Conservation (phyloP, 78 protist species). For the Neovahlkampfia damariscottae region DNA sequence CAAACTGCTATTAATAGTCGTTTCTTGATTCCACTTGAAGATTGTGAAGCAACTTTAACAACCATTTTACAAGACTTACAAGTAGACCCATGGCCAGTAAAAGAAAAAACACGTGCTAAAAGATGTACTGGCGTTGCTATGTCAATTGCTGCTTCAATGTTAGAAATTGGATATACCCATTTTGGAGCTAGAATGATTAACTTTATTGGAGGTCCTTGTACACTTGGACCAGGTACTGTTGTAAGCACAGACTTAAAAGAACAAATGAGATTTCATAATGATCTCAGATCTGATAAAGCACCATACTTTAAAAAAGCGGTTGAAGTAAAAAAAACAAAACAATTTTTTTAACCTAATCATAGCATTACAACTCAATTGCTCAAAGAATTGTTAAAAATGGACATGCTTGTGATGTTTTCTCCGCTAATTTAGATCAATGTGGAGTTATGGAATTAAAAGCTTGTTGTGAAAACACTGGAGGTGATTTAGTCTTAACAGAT, state of each 20-base stretch:
- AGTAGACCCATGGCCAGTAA: conserved; percentile 86
- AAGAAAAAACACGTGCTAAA: conserved; percentile 47
- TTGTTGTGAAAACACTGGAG: conserved; percentile 54
- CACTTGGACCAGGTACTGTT: conserved; percentile 79
- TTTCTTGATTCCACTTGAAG: conserved; percentile 68
- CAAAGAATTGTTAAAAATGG: conserved; percentile 5
- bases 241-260: conserved; percentile 45
- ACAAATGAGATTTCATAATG: conserved; percentile 75
- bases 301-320: neutral
- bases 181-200: conserved; percentile 63
- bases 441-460: conserved; percentile 77
- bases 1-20: conserved; percentile 18
- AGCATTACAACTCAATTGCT: conserved; percentile 8
- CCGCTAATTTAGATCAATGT: conserved; percentile 74
- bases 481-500: conserved; percentile 72
- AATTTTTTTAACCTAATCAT: too few species aligned
- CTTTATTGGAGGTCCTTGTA: conserved; percentile 87
- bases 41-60: conserved; percentile 72
- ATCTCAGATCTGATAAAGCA: conserved; percentile 52
- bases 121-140: conserved; percentile 89
- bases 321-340: too few species aligned
- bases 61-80: conserved; percentile 74
- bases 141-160: conserved; percentile 70
- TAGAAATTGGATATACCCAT: conserved; percentile 1
- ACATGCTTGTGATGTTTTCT: conserved; percentile 73